Percentiles rank a stretch among this genome's conserved stretches.
Evolutionary conservation across 495 filamentous ascomycete species (phyloP).

Genomic region (Friedmanniomyces simplex): DNA sequence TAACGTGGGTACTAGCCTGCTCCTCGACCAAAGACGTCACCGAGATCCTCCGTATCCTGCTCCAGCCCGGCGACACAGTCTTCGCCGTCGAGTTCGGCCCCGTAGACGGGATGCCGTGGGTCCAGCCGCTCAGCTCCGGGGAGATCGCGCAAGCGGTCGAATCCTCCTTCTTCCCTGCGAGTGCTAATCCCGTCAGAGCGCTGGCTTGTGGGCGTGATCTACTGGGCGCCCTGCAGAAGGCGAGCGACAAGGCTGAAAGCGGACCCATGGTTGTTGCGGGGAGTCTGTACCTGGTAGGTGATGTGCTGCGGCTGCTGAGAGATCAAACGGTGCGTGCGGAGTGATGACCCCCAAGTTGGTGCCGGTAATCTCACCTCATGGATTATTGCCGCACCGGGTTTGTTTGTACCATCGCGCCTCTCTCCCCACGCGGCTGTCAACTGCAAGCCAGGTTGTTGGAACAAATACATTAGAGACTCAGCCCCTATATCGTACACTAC

Average conservation of each 20-base stretch:
- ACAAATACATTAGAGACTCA: too few species aligned
- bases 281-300: conserved; percentile 80
- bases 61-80: conserved; percentile 59
- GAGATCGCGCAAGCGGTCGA: conserved; percentile 41
- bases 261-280: conserved; percentile 72
- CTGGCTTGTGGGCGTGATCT: conserved; percentile 34
- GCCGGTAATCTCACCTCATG: too few species aligned
- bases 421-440: too few species aligned
- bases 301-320: conserved; percentile 57
- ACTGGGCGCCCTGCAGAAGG: conserved; percentile 34
- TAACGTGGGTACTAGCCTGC: conserved; percentile 81
- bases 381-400: too few species aligned
- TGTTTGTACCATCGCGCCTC: too few species aligned
- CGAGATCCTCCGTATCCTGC: conserved; percentile 53
- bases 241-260: conserved; percentile 36
- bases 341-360: too few species aligned
- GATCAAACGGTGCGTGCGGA: background rate
- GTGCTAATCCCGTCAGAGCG: background rate
- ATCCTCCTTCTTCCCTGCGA: conserved; percentile 14
- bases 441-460: too few species aligned
- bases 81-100: conserved; percentile 68
- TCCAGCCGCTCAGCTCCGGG: conserved; percentile 46
- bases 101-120: conserved; percentile 97
- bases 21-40: conserved; percentile 67
- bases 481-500: background rate